Base-by-base conservation (phyloP, 345 rosid species). In the Citrus inodora region DNA sequence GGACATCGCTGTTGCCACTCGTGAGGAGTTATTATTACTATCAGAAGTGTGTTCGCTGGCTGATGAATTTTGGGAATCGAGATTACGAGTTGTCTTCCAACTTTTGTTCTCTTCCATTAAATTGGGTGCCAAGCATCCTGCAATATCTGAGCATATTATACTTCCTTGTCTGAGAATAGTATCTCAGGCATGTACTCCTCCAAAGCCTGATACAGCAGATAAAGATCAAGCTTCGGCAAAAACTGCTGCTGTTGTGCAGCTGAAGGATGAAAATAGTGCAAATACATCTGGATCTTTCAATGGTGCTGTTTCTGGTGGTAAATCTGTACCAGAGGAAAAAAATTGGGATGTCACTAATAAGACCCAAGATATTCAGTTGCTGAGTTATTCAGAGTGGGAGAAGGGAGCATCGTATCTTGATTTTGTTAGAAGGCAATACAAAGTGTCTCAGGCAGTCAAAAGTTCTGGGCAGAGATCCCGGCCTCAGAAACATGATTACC, bases 111-210 rank as follows among this genome's bases (percentile, higher is more conserved):
- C 93, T 76, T 96, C 99, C 67, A 92, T 96, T 81, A 96, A 94
- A 85, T 83, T 92, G 88, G 99, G 98, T 75, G 98, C 98, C 73
- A 96, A 89, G 85, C 99, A 94, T 87, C 99, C 99, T 88, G 95
- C 97, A 30, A 94, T 96, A 80, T 93, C 99, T 55, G 99, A 96
- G 89, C 95, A 94, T 82, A 87, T 96, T 71, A 92, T 96, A 82
- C 99, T 96, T 82, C 99, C 99, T 68, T 96, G 98, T 82, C 88
- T 94, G 80, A 94, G 95, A 89, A 93, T 96, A 69, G 87, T 94
- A 78, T 94, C 97, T 84, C 92, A 89, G 87, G 98, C 98, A 38
- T 94, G 98, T 80, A 94, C 99, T 82, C 99, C 98, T 85, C 99
- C 99, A 64, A 96, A 94, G 89, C 91, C 98, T 77, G 94, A 96